phyloP scores from a whole-genome alignment of 495 filamentous ascomycete genomes.

The Cercophora newfieldiana region DNA sequence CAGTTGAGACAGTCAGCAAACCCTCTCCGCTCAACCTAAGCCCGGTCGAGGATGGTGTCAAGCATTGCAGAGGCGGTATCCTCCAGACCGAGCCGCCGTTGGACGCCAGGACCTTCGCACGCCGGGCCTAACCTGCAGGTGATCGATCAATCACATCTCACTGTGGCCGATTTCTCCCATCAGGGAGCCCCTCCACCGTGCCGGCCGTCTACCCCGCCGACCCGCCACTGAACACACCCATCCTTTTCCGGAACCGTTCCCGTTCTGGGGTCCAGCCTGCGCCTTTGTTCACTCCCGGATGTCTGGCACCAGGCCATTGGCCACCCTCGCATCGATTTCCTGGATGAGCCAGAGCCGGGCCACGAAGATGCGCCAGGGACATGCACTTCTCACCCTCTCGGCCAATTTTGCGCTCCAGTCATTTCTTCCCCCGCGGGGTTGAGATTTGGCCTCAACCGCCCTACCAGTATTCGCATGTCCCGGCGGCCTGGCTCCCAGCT shows the following conservation, averaged over 20 bases:
- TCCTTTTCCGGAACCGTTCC: not conserved
- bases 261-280: not conserved
- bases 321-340: not conserved
- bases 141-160: not conserved
- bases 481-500: constrained; percentile 1
- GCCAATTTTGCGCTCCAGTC: not conserved
- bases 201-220: constrained; percentile 8
- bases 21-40: not conserved
- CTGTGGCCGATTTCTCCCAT: not conserved
- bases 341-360: not conserved
- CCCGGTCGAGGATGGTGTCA: not conserved
- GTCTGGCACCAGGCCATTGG: not conserved
- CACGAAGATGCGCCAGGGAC: not conserved
- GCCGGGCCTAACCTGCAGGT: no score
- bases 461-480: not conserved
- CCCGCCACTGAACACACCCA: not conserved
- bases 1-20: not conserved
- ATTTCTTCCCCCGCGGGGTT: not conserved
- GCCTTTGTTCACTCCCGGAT: not conserved
- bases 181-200: not conserved
- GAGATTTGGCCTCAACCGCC: not conserved
- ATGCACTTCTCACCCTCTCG: not conserved
- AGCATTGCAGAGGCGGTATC: not conserved
- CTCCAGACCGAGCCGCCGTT: no score
- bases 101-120: no score